These are phyloP conservation scores for Delphinella strobiligena DNA, from an alignment of 2,329 filamentous ascomycete species.

Conservation along the genomic window DNA sequence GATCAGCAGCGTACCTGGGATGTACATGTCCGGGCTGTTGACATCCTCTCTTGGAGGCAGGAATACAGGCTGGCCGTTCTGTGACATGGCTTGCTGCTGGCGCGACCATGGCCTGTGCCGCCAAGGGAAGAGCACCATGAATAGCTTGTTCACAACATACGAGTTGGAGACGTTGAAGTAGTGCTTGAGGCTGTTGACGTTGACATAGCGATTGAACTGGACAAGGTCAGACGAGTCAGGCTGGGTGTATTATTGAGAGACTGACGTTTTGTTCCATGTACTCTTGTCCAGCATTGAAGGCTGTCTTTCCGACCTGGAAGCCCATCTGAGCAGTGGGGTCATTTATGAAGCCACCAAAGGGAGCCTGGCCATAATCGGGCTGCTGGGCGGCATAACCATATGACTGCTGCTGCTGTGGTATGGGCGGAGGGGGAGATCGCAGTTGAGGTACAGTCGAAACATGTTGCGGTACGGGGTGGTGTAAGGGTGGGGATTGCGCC, in stretches of 20 bases:
- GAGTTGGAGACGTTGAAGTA: slow-evolving; percentile 99
- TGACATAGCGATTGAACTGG: slow-evolving; percentile 75
- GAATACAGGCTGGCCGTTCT: slow-evolving; percentile 57
- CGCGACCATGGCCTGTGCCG: slow-evolving; percentile 95
- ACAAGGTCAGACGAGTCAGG: background rate
- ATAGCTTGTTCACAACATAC: slow-evolving; percentile 88
- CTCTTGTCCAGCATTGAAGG: slow-evolving; percentile 82
- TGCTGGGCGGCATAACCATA: slow-evolving; percentile 7
- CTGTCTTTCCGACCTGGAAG: slow-evolving; percentile 84
- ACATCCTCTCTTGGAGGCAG: slow-evolving; percentile 87
- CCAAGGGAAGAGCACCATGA: slow-evolving; percentile 93
- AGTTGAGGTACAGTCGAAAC: slow-evolving; percentile 96
- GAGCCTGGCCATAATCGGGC: slow-evolving; percentile 35
- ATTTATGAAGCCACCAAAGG: slow-evolving; percentile 88
- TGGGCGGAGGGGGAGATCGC: slow-evolving; percentile 79
- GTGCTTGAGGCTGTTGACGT: slow-evolving; percentile 85
- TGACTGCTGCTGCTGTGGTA: slow-evolving; percentile 55
- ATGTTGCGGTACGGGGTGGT: slow-evolving; percentile 95
- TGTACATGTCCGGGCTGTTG: slow-evolving; percentile 99
- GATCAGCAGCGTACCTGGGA: slow-evolving; percentile 44
- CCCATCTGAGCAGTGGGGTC: slow-evolving; percentile 93
- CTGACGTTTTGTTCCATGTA: slow-evolving; percentile 90
- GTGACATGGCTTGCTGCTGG: slow-evolving; percentile 53
- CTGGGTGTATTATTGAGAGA: slow-evolving; percentile 10
- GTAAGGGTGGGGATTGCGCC: slow-evolving; percentile 75